These are phyloP conservation scores for Clarireedia homoeocarpa DNA, from an alignment of 2,329 filamentous ascomycete genomes.

Conservation along the genomic window DNA sequence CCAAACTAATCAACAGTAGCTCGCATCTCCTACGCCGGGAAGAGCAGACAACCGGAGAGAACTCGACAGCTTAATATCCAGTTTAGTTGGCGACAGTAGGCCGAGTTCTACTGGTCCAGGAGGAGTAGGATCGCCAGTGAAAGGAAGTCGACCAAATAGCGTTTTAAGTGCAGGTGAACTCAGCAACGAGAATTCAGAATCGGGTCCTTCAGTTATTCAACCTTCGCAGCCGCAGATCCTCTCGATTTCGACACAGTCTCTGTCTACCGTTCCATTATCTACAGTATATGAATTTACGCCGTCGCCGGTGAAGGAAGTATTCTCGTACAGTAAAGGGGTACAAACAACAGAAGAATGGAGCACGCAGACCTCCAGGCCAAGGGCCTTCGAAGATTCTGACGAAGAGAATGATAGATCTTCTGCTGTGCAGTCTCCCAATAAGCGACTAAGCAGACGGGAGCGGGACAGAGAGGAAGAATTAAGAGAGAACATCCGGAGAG, in stretches of 20 bases:
- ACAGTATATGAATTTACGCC: constrained; percentile 77
- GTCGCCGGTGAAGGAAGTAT: constrained; percentile 70
- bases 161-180: constrained; percentile 75
- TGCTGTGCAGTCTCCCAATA: constrained; percentile 53
- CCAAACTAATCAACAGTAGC: constrained; percentile 35
- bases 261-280: constrained; percentile 65
- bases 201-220: constrained; percentile 39
- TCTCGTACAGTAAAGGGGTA: constrained; percentile 95
- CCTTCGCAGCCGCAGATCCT: constrained; percentile 32
- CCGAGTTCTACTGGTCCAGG: constrained; percentile 59
- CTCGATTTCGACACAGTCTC: constrained; percentile 48
- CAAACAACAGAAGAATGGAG: constrained; percentile 77
- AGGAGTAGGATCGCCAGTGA: constrained; percentile 57
- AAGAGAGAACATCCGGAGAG: constrained; percentile 71
- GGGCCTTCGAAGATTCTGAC: constrained; percentile 50
- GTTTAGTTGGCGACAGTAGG: constrained; percentile 62
- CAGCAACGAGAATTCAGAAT: constrained; percentile 65
- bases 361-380: constrained; percentile 43
- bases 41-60: constrained; percentile 63
- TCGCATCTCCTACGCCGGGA: constrained; percentile 62
- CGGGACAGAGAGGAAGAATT: constrained; percentile 84
- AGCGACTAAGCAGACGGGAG: constrained; percentile 70
- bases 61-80: constrained; percentile 76
- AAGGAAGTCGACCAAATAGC: constrained; percentile 76
- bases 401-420: constrained; percentile 54